Percentiles rank a stretch among this genome's conserved stretches.
phyloP scores from a whole-genome alignment of 208 protist species.

The Leishmania gerbilli region DNA sequence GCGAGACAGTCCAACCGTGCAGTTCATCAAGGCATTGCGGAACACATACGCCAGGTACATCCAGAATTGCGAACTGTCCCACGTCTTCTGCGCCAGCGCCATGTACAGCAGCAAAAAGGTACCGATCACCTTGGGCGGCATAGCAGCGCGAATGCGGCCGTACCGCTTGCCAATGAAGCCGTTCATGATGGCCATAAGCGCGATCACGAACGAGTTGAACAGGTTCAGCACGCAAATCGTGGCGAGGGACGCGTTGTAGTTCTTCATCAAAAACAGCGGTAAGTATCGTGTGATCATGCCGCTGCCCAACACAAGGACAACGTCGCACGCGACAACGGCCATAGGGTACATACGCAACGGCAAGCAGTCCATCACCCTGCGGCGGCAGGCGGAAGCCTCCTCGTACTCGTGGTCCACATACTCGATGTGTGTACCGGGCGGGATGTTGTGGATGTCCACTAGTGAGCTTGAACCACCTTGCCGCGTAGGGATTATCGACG shows the following conservation, averaged over 20 bases:
- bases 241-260: slow-evolving; percentile 49
- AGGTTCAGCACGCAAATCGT: slow-evolving; percentile 47
- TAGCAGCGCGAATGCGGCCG: slow-evolving; percentile 52
- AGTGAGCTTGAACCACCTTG: neutral
- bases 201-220: slow-evolving; percentile 47
- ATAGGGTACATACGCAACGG: slow-evolving; percentile 57
- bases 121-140: slow-evolving; percentile 52
- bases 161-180: slow-evolving; percentile 42
- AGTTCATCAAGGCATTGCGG: slow-evolving; percentile 70
- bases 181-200: slow-evolving; percentile 48
- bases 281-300: slow-evolving; percentile 85
- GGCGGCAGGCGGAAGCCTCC: slow-evolving; percentile 38
- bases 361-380: slow-evolving; percentile 39
- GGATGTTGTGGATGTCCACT: slow-evolving; percentile 29
- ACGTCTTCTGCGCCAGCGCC: slow-evolving; percentile 41
- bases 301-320: slow-evolving; percentile 54
- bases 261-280: slow-evolving; percentile 70
- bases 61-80: slow-evolving; percentile 30
- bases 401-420: slow-evolving; percentile 50
- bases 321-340: slow-evolving; percentile 43
- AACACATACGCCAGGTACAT: slow-evolving; percentile 66
- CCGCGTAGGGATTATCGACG: neutral
- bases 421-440: slow-evolving; percentile 19
- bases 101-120: slow-evolving; percentile 65
- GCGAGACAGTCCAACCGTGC: slow-evolving; percentile 51